Base-by-base conservation (phyloP, 208 protist genomes). In the Naegleria lovaniensis region DNA sequence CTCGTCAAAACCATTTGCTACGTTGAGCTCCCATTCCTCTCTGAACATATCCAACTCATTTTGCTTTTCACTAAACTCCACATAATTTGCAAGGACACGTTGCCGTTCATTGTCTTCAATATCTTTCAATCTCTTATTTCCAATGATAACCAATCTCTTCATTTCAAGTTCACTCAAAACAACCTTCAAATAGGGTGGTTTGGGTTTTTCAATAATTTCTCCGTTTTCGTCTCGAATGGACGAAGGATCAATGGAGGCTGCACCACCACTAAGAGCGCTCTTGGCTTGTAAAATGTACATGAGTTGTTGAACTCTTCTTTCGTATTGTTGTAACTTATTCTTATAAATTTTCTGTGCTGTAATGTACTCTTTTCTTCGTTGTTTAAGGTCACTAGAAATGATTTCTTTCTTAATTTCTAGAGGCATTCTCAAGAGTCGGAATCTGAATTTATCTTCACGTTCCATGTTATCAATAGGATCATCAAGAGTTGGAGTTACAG, bases 151-250 rank as follows among this genome's bases (percentile, higher is more conserved):
- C 16, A 85, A 51, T 85, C 15, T 22, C 41, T 85, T 85, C 83
- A 85, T 85, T 33, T 85, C 83, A 0, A 85, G n/a, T 48, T 85
- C 83, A 29, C 39, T 48, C 2, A 85, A 33, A 38, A 85, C 25
- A 22, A 85, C 40, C 48, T 85, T 85, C 0, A 85, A 29, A n/a
- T 38, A 51, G 5, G 83, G 83, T 48, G 33, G 83, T 16, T 48
- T 48, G 3, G 83, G 83, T 29, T 85, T 85, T 16, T 48, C 33
- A 22, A 88, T 88, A 58, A 88, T n/a, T 39, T 88, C 33, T 33
- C 85, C 85, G 5, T 88, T 88, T 39, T 88, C 85, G 33, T 88
- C 85, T 38, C 9, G 55, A 38, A 88, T 39, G 5, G 39, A 58
- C 0, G 13, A 15, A 58, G 39, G 22, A 40, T 58, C 41, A 0